These are phyloP conservation scores for Phytophthora citrophthora DNA, from an alignment of 352 stramenopile genomes.

Conservation along the genomic window DNA sequence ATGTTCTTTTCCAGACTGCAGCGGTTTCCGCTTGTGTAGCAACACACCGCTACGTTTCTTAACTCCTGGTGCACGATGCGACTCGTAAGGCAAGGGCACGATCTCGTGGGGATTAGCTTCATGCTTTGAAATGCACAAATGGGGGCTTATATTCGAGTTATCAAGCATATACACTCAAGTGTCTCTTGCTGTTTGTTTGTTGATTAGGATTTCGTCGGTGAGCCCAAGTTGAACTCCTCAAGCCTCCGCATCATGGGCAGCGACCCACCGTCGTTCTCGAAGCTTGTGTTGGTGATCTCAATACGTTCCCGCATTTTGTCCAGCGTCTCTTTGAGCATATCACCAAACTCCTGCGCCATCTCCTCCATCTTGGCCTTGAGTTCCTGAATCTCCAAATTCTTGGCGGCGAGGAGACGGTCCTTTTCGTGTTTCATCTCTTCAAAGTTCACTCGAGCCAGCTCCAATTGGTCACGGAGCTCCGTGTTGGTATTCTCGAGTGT, in stretches of 20 bases:
- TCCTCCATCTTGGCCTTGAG: constrained; percentile 95
- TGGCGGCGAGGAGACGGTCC: constrained; percentile 87
- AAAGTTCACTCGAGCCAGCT: constrained; percentile 85
- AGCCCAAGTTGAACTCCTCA: constrained; percentile 88
- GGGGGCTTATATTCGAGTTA: constrained; percentile 5
- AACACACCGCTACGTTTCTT: no score
- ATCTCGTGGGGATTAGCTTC: no score
- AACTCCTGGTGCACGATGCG: no score
- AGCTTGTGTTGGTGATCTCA: constrained; percentile 92
- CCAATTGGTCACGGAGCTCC: constrained; percentile 93
- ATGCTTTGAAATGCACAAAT: not conserved
- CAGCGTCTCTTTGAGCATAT: constrained; percentile 95
- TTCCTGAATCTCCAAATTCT: constrained; percentile 91
- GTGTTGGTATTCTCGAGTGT: constrained; percentile 92
- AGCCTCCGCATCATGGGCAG: constrained; percentile 84
- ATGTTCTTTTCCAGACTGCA: no score
- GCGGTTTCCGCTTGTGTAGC: no score
- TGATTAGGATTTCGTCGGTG: constrained; percentile 47
- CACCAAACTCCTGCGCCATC: constrained; percentile 94
- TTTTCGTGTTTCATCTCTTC: constrained; percentile 93
- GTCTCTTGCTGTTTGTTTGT: no score
- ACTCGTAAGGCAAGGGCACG: no score
- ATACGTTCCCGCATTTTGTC: constrained; percentile 96
- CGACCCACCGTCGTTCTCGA: constrained; percentile 79
- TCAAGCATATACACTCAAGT: not conserved